phyloP scores from a whole-genome alignment of 495 filamentous ascomycete species.

The Hamigera avellanea region DNA sequence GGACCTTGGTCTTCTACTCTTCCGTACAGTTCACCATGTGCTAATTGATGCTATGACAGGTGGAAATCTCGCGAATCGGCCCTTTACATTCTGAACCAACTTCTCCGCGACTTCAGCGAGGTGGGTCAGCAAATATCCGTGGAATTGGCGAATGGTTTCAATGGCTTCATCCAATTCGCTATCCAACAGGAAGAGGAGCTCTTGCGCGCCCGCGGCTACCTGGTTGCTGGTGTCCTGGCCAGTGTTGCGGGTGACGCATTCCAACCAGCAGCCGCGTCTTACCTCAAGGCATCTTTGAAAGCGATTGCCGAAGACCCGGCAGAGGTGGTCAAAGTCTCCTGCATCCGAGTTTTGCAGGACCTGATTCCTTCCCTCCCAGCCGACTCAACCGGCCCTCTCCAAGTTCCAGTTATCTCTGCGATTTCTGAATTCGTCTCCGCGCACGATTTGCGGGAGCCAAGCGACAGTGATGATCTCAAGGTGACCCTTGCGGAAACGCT shows the following conservation, averaged over 20 bases:
- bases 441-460: conserved; percentile 70
- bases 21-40: conserved; percentile 16
- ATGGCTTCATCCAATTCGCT: conserved; percentile 67
- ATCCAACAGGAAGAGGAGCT: conserved; percentile 57
- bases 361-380: conserved; percentile 51
- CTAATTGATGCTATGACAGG: no score
- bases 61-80: conserved; percentile 67
- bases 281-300: conserved; percentile 66
- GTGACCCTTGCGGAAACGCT: conserved; percentile 85
- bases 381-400: conserved; percentile 45
- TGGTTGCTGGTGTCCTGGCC: conserved; percentile 65
- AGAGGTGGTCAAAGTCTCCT: conserved; percentile 84
- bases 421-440: conserved; percentile 65
- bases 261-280: conserved; percentile 39
- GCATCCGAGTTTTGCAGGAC: conserved; percentile 79
- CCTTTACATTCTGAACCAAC: conserved; percentile 68
- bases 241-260: conserved; percentile 44
- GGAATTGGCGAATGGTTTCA: conserved; percentile 57
- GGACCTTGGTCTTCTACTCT: background rate
- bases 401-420: conserved; percentile 60
- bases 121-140: conserved; percentile 51
- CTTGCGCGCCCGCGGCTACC: conserved; percentile 72
- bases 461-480: conserved; percentile 81
- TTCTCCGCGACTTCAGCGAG: conserved; percentile 73
- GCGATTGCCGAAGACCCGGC: conserved; percentile 62